Conservation (phyloP, 331 rosid species). For the Ulmus americana region DNA sequence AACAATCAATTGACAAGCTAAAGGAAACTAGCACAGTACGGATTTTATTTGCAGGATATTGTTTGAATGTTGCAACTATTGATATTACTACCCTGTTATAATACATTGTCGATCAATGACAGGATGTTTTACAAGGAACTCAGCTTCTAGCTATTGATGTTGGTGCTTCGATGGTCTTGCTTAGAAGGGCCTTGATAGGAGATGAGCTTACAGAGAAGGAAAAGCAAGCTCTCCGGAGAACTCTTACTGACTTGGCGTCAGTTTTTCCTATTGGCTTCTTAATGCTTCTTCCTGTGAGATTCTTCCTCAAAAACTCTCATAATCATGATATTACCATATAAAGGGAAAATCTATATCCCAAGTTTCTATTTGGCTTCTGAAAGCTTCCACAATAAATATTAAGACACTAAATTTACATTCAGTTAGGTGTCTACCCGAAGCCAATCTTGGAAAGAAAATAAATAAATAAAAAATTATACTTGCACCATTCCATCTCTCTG, state of each 20-base stretch:
- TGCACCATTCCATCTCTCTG: not conserved
- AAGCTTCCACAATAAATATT: not conserved
- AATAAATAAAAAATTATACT: too few relatives aligned
- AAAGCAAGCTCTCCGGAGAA: constrained; percentile 72
- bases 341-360: not conserved
- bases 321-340: not conserved
- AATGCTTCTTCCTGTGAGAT: constrained; percentile 94
- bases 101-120: constrained; percentile 15
- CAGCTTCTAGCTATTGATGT: constrained; percentile 86
- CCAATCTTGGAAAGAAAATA: too few relatives aligned
- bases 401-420: too few relatives aligned
- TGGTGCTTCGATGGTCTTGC: constrained; percentile 64
- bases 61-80: not conserved
- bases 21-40: constrained; percentile 76
- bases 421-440: too few relatives aligned
- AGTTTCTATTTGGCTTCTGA: not conserved
- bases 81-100: not conserved
- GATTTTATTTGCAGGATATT: constrained; percentile 11
- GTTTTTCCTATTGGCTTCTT: constrained; percentile 89
- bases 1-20: constrained; percentile 71
- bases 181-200: constrained; percentile 69
- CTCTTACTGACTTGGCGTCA: constrained; percentile 91
- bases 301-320: constrained; percentile 12
- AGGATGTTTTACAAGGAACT: constrained; percentile 99
- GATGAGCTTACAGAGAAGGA: constrained; percentile 90